Base-by-base conservation (phyloP, 2,329 filamentous ascomycete species). In the Teratosphaeriaceae sp. region DNA sequence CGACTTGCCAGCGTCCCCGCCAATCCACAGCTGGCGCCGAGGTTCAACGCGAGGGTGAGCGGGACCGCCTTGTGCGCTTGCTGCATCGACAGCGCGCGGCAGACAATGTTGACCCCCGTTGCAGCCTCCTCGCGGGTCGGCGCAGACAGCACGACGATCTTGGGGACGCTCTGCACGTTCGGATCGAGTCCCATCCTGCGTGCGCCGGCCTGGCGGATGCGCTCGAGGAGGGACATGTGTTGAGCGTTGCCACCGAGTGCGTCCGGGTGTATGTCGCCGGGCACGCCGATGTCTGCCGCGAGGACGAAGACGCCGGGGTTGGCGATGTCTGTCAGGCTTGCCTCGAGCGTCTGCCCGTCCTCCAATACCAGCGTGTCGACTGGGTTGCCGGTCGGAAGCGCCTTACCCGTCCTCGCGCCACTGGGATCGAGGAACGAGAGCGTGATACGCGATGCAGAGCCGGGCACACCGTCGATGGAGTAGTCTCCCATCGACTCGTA, bases 291-390 rank as follows among this genome's bases (percentile, higher is more conserved):
- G 45, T 79, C 73, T 2, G 64, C 55, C 0, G 79, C 77, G 6
- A 65, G 64, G 1, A 85, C 65, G 54, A 85, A 85, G 12, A 81
- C 70, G 36, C 75, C 76, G 0, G 81, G 82, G 51, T 83, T 84
- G 1, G 74, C 74, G 1, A 77, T 77, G 48, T 85, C 82, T 1
- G 83, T 69, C 20, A 80, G 75, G 2, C 77, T 81, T 0, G 71
- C 76, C 3, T 58, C 51, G 3, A 78, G 59, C 0, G 66, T 69
- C 6, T 70, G 64, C 7, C 56, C 57, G 36, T 56, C 53, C 0
- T 42, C 40, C 15, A 60, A 40, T 7, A 30, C 23, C 13, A 85
- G 64, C 0, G 40, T 56, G 54, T 85, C 79, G 0, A 72, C 56
- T 0, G 64, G 55, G 29, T 72, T 75, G 0, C 78, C 78, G 0